Evolutionary conservation across 2,329 filamentous ascomycete genomes (phyloP).

Genomic region (Aspergillus ochraceus): DNA sequence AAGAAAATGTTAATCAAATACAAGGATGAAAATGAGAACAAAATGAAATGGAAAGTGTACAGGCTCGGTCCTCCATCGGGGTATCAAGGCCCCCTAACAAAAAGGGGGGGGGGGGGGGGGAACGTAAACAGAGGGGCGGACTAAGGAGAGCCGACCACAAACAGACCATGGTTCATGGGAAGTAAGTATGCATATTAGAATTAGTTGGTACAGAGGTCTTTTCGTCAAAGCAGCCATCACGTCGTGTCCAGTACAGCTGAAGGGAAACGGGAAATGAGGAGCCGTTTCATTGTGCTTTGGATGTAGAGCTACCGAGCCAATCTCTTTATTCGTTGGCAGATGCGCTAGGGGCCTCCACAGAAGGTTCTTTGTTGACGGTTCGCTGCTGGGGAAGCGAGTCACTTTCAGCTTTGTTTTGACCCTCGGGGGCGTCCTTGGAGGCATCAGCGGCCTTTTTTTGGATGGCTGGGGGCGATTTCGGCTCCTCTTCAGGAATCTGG

Average conservation of each 20-base stretch:
- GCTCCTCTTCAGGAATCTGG: not conserved
- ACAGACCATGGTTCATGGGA: not conserved
- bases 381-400: not conserved
- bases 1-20: not conserved
- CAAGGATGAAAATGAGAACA: not conserved
- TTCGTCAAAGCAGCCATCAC: not conserved
- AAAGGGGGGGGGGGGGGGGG: too few relatives aligned
- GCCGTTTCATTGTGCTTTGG: not conserved
- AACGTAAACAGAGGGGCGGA: not conserved
- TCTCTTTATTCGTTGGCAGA: not conserved
- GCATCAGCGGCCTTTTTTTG: not conserved
- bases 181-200: not conserved
- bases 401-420: not conserved
- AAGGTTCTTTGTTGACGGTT: not conserved
- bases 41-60: not conserved
- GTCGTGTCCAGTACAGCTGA: not conserved
- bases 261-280: not conserved
- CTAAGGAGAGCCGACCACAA: not conserved
- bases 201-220: not conserved
- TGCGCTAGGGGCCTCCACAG: not conserved
- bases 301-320: not conserved
- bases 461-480: not conserved
- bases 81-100: conserved; percentile 5
- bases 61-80: conserved; percentile 3
- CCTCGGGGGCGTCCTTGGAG: not conserved